Evolutionary conservation across 805 yeast genomes (phyloP), one percentile per base, ranked within the genome.

Genomic region (Candida vartiovaarae): DNA sequence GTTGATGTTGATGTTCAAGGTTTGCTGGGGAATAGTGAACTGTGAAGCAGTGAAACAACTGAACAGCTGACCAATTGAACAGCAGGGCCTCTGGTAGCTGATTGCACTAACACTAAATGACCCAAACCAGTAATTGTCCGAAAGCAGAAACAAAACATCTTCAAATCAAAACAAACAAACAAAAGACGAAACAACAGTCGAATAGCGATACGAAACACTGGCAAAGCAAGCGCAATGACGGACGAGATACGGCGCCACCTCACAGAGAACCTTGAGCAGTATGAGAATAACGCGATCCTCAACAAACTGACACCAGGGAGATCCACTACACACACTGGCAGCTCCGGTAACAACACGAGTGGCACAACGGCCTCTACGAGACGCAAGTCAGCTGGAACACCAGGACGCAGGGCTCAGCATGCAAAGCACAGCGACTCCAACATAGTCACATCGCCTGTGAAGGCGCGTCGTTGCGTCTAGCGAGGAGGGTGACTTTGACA

Each of bases 371-470:
- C 5, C 10, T 24, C 29, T 26, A 25, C 38, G 25, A 24, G 38
- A 10, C 38, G 30, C 7, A 4, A 10, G n/a, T 25, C 25, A 6
- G 38, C 6, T 11, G 25, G 28, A 10, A 26, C 9, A 24, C 8
- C 20, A n/a, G 24, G 2, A 8, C 29, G 34, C 6, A 38, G 27
- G 7, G 20, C 20, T 15, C 20, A 15, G 20, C 20, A 15, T 15
- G 20, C 20, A 15, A 15, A 15, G 20, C 50, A 49, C 24, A 41
- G 45, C 34, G 59, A 53, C 36, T 48, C 57, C 25, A 49, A 49
- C 34, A 50, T 55, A 8, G 47, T 48, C 5, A 51, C 57, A 2
- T 55, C 60, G 1, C 60, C 60, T 5, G 48, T 56, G 5, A 56
- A 53, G 40, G 45, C 53, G 8, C 46, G 53, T 29, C 43, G 51